Evolutionary conservation across 2,329 filamentous ascomycete species (phyloP).

Genomic region (Penicillium sp.): DNA sequence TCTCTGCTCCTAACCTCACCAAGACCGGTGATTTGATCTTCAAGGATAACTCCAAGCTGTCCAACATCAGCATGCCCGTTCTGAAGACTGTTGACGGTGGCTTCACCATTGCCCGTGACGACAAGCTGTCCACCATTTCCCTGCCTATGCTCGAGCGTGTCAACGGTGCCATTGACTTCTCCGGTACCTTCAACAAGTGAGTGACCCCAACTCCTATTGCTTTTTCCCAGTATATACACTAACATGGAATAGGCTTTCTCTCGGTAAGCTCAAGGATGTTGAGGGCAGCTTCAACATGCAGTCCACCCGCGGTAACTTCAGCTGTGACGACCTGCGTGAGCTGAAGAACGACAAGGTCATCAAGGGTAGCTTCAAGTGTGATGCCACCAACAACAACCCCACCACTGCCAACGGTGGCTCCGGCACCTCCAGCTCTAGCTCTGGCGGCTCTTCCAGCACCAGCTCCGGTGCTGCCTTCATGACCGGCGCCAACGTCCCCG

Average conservation of each 20-base stretch:
- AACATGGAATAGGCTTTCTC: conserved; percentile 57
- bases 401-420: conserved; percentile 35
- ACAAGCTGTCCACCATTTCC: conserved; percentile 62
- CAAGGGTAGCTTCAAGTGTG: conserved; percentile 50
- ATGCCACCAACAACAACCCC: conserved; percentile 37
- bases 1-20: conserved; percentile 50
- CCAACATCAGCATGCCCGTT: conserved; percentile 72
- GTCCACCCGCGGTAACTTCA: conserved; percentile 61
- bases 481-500: conserved; percentile 37
- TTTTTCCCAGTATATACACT: conserved; percentile 32
- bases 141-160: conserved; percentile 69
- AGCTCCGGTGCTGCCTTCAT: conserved; percentile 41
- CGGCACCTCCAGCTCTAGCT: conserved; percentile 31
- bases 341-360: conserved; percentile 44
- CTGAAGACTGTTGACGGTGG: conserved; percentile 72
- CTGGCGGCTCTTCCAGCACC: conserved; percentile 28
- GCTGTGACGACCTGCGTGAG: conserved; percentile 56
- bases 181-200: conserved; percentile 80
- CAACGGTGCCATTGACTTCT: conserved; percentile 77
- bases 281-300: conserved; percentile 70
- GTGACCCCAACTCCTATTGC: conserved; percentile 39
- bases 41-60: conserved; percentile 55
- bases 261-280: conserved; percentile 67
- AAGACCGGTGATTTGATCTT: conserved; percentile 55
- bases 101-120: conserved; percentile 89